Evolutionary conservation across 371 early-diverging fungal genomes (phyloP), one percentile per base, ranked within the genome.

Genomic region (Circinella minor): DNA sequence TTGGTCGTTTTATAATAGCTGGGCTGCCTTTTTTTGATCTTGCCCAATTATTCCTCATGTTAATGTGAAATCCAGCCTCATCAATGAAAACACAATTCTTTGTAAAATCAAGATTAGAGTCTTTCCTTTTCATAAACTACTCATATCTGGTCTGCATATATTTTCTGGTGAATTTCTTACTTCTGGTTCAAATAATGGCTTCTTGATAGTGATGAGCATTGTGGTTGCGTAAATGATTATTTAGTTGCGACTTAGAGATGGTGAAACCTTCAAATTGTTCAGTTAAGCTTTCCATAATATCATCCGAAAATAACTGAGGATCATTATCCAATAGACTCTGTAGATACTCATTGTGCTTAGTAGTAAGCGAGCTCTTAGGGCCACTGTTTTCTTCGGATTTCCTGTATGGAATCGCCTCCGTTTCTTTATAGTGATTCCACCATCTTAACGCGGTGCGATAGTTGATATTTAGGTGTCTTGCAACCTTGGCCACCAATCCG

Each of bases 191-290:
- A 47, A 47, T 1, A 11, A 47, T 47, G 61, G 37, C 37, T 61
- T 20, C 4, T 36, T 36, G 13, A 15, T 18, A 20, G 20, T 61
- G 37, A 36, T 36, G 7, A 61, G 20, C 36, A 36, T 36, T 8
- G 10, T 61, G 36, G 36, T 36, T 61, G 36, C 61, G 18, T 66
- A 57, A 36, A 57, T 15, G 59, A 13, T 43, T 36, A 20, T 59
- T 66, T 14, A 36, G 17, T 66, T 66, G 46, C 49, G 65, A 38
- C 27, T 17, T 49, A 48, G 49, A 64, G 18, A 64, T 64, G 27
- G 48, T 64, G n/a, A n/a, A 64, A 0, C 65, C 38, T 48, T 43
- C 46, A 7, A 63, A 63, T 63, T 63, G 38, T 46, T 63, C 64
- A 18, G 64, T 46, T 4, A 63, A 37, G 18, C 46, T 63, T 7